Evolutionary conservation across 1,139 yeast species (phyloP).

Genomic region (Diutina ranongensis): DNA sequence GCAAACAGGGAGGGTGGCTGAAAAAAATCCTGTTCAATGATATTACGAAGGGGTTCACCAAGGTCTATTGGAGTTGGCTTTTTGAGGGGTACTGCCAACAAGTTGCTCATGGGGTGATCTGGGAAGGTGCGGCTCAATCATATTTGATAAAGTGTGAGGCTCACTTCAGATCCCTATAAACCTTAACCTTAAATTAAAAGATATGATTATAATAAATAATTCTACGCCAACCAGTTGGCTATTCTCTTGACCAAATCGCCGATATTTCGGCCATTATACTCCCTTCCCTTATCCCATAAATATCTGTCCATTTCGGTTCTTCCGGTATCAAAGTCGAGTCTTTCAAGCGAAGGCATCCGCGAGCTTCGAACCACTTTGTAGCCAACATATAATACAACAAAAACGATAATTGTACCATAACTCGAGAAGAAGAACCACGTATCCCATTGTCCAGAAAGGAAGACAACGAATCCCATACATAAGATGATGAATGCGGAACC

Average conservation of each 20-base stretch:
- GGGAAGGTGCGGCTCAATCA: neutral
- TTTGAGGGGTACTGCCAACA: conserved; percentile 42
- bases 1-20: conserved; percentile 53
- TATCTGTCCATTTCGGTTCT: conserved; percentile 62
- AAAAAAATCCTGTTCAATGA: conserved; percentile 50
- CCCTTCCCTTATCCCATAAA: conserved; percentile 58
- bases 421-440: conserved; percentile 53
- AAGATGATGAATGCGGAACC: conserved; percentile 45
- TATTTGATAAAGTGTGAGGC: too few species aligned
- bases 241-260: conserved; percentile 27
- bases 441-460: conserved; percentile 51
- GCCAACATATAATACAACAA: conserved; percentile 39
- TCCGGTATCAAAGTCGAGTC: conserved; percentile 68
- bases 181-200: too few species aligned
- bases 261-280: conserved; percentile 24
- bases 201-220: neutral
- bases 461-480: conserved; percentile 62
- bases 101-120: conserved; percentile 14
- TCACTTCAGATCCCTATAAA: too few species aligned
- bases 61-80: conserved; percentile 37
- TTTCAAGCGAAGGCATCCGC: conserved; percentile 47
- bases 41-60: conserved; percentile 29
- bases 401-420: conserved; percentile 52
- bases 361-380: conserved; percentile 49
- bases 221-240: conserved; percentile 25